Evolutionary conservation across 805 yeast genomes (phyloP).

Genomic region (Ogataea salicorniae): DNA sequence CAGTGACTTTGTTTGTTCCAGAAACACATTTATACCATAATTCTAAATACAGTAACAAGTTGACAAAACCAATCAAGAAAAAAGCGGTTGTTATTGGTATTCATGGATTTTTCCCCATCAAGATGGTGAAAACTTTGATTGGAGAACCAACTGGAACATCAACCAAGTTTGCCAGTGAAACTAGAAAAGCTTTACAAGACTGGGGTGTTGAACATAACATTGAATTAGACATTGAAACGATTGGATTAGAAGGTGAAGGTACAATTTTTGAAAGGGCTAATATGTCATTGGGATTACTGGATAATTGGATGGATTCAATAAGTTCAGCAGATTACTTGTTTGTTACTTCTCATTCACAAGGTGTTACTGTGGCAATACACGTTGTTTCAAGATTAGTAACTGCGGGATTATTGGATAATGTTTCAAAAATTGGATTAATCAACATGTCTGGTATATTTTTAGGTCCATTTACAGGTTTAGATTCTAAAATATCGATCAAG

Average conservation of each 20-base stretch:
- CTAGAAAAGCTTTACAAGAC: slow-evolving; percentile 62
- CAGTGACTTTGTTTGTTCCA: slow-evolving; percentile 4
- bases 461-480: slow-evolving; percentile 88
- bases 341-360: slow-evolving; percentile 89
- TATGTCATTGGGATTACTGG: slow-evolving; percentile 61
- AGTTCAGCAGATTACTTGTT: slow-evolving; percentile 67
- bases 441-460: slow-evolving; percentile 91
- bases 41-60: slow-evolving; percentile 3
- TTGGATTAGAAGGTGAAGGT: slow-evolving; percentile 92
- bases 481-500: slow-evolving; percentile 72
- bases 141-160: slow-evolving; percentile 96
- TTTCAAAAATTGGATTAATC: slow-evolving; percentile 57
- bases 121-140: slow-evolving; percentile 71
- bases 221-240: slow-evolving; percentile 59
- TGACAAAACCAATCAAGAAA: slow-evolving; percentile 19
- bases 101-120: slow-evolving; percentile 91
- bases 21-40: slow-evolving; percentile 29
- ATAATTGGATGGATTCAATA: slow-evolving; percentile 59
- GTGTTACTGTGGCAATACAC: slow-evolving; percentile 83
- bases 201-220: slow-evolving; percentile 47
- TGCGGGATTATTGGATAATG: slow-evolving; percentile 59
- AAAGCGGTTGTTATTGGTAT: slow-evolving; percentile 84
- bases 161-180: slow-evolving; percentile 70
- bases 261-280: slow-evolving; percentile 77
- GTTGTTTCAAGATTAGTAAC: slow-evolving; percentile 38